Evolutionary conservation across 768 basidiomycete species (phyloP).

Genomic region (Candolleomyces efflorescens): DNA sequence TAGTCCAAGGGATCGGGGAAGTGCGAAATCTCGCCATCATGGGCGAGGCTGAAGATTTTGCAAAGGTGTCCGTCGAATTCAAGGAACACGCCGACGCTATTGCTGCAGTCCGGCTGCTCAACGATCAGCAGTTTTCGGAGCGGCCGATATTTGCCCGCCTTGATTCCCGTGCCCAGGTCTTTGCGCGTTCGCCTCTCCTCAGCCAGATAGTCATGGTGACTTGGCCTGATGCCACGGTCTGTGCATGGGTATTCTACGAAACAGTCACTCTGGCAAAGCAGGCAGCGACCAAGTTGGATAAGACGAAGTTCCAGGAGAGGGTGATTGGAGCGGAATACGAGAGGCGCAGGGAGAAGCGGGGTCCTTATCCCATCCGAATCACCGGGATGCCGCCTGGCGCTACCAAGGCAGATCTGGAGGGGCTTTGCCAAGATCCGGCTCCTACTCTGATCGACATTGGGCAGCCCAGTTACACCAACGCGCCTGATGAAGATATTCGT

Average conservation of each 20-base stretch:
- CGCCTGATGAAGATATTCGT: slow-evolving; percentile 29
- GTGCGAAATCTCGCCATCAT: slow-evolving; percentile 17
- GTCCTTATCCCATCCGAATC: slow-evolving; percentile 40
- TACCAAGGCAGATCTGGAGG: slow-evolving; percentile 26
- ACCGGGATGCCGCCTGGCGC: slow-evolving; percentile 36
- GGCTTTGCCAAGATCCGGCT: slow-evolving; percentile 25
- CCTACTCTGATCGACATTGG: slow-evolving; percentile 24
- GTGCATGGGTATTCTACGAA: slow-evolving; percentile 45
- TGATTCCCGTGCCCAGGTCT: slow-evolving; percentile 16
- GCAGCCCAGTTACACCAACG: slow-evolving; percentile 30
- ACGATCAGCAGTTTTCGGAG: slow-evolving; percentile 23
- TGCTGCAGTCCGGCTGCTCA: slow-evolving; percentile 27
- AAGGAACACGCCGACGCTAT: slow-evolving; percentile 23
- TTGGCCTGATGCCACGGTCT: slow-evolving; percentile 40
- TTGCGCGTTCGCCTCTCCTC: slow-evolving; percentile 5
- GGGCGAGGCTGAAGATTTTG: slow-evolving; percentile 15
- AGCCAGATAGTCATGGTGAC: slow-evolving; percentile 8
- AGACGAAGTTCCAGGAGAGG: slow-evolving; percentile 32
- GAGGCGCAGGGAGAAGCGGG: slow-evolving; percentile 22
- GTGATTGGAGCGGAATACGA: slow-evolving; percentile 36
- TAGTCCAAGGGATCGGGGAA: slow-evolving; percentile 28
- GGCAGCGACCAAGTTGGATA: slow-evolving; percentile 36
- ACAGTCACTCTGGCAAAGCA: slow-evolving; percentile 38
- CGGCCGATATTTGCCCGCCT: slow-evolving; percentile 24
- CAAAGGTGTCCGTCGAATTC: slow-evolving; percentile 26